Percentiles rank a stretch among this genome's conserved stretches.
Conservation (phyloP, 176 grass and related monocot genomes). For the Eremochloa ophiuroides region DNA sequence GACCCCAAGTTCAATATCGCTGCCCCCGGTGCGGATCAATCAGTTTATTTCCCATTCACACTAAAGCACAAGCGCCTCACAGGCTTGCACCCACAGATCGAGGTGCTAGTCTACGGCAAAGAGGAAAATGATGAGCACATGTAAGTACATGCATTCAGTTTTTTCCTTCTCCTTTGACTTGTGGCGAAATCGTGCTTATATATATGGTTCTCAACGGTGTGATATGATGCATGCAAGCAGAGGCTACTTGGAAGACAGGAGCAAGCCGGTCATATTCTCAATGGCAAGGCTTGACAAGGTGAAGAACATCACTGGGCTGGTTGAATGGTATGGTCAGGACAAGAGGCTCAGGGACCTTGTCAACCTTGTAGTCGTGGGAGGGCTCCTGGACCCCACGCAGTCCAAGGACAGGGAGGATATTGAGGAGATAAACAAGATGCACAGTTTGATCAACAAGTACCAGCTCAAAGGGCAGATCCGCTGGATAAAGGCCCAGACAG, state of each 20-base stretch:
- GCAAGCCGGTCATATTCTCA: constrained; percentile 68
- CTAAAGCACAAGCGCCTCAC: constrained; percentile 62
- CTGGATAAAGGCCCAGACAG: constrained; percentile 65
- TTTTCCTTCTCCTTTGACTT: not conserved
- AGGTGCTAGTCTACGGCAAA: constrained; percentile 62
- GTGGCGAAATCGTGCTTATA: not conserved
- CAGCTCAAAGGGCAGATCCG: constrained; percentile 64
- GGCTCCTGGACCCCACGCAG: constrained; percentile 53
- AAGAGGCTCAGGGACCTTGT: constrained; percentile 58
- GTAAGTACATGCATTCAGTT: constrained; percentile 23
- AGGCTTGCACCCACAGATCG: constrained; percentile 48
- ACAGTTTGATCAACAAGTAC: constrained; percentile 52
- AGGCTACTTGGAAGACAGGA: constrained; percentile 55
- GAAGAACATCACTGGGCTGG: constrained; percentile 71
- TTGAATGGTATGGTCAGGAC: constrained; percentile 70
- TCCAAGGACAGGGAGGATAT: constrained; percentile 82
- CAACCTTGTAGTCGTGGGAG: constrained; percentile 63
- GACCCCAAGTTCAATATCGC: constrained; percentile 79
- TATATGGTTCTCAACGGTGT: not conserved
- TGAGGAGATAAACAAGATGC: constrained; percentile 79
- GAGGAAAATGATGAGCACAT: constrained; percentile 59
- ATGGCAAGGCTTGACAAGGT: constrained; percentile 79
- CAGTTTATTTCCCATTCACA: constrained; percentile 67
- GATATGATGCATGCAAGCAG: constrained; percentile 28
- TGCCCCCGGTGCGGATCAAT: constrained; percentile 67